These are phyloP conservation scores for Corylus avellana DNA, from an alignment of 306 rosid species.

Conservation along the genomic window DNA sequence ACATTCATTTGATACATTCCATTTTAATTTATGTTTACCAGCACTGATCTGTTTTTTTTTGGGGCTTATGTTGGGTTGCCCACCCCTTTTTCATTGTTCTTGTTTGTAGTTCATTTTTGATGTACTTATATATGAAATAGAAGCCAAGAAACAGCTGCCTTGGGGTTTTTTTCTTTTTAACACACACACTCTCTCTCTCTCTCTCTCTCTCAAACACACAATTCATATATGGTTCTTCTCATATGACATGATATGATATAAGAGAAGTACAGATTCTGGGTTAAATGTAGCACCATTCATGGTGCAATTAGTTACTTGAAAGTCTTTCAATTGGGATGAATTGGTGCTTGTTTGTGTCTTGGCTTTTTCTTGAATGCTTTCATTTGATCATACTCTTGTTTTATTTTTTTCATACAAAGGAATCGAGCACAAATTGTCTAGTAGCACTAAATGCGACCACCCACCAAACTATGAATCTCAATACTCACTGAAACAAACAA, in stretches of 20 bases:
- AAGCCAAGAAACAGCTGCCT: not conserved
- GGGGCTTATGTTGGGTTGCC: no score
- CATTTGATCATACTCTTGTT: not conserved
- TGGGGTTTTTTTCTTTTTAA: not conserved
- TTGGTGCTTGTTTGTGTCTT: not conserved
- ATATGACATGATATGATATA: not conserved
- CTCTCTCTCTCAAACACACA: no score
- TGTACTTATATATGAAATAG: no score
- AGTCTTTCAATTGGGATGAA: not conserved
- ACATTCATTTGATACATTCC: no score
- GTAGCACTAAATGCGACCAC: not conserved
- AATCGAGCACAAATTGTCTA: not conserved
- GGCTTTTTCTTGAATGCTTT: not conserved
- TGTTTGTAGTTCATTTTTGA: no score
- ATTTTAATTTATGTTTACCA: no score
- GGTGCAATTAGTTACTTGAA: not conserved
- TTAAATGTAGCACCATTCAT: not conserved
- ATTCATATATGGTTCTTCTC: not conserved
- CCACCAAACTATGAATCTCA: not conserved
- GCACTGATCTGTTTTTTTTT: no score
- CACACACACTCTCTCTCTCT: no score
- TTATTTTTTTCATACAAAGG: not conserved
- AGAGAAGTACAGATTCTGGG: not conserved
- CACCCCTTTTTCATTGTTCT: no score
- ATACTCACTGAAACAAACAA: not conserved